Conservation (phyloP, 2,329 filamentous ascomycete species). For the Botrytis porri region DNA sequence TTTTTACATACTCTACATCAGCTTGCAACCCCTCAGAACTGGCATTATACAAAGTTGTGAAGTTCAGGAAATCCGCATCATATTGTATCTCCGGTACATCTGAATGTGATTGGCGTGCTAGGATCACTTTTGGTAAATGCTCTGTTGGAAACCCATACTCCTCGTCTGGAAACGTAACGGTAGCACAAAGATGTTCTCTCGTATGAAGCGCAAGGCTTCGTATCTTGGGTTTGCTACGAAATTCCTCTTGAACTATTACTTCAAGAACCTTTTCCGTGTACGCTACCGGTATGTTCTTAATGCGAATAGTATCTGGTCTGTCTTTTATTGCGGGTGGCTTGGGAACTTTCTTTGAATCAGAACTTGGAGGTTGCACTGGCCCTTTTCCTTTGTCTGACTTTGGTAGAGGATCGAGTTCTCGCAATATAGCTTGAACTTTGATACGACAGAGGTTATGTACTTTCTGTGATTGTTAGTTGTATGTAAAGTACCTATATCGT, state of each 20-base stretch:
- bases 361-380: background rate
- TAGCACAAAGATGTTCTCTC: constrained; percentile 1
- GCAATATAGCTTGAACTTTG: background rate
- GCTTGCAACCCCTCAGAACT: background rate
- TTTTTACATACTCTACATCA: constrained; percentile 7
- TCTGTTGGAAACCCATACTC: background rate
- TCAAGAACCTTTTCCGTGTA: background rate
- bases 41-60: constrained; percentile 15
- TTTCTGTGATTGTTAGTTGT: background rate
- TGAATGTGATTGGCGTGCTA: background rate
- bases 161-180: constrained; percentile 4
- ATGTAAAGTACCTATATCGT: background rate
- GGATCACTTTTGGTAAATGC: background rate
- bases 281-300: constrained; percentile 10
- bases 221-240: background rate
- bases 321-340: background rate
- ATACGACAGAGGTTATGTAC: constrained; percentile 4
- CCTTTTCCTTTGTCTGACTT: background rate
- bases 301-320: constrained; percentile 16
- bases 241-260: background rate
- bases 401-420: background rate
- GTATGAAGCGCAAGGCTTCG: constrained; percentile 5
- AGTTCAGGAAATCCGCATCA: constrained; percentile 7
- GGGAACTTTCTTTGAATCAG: background rate
- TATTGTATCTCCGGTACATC: background rate